Evolutionary conservation across 2,329 filamentous ascomycete genomes (phyloP).

Genomic region (Camillea tinctor): DNA sequence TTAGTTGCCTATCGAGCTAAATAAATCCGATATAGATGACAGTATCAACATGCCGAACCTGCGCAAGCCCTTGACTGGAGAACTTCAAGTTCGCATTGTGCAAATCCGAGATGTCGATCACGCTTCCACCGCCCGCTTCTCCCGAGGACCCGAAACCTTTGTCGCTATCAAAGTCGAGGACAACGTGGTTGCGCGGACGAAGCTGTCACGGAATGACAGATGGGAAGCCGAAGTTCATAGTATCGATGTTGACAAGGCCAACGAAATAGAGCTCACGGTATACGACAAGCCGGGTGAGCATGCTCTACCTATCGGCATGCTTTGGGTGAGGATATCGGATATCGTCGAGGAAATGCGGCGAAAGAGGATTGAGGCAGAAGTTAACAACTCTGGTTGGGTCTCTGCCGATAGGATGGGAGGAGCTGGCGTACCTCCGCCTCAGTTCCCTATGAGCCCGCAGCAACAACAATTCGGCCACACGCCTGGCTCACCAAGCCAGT

Average conservation of each 20-base stretch:
- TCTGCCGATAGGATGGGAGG: slow-evolving; percentile 90
- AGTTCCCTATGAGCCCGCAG: slow-evolving; percentile 58
- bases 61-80: slow-evolving; percentile 91
- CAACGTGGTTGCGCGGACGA: slow-evolving; percentile 83
- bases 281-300: slow-evolving; percentile 95
- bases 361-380: slow-evolving; percentile 95
- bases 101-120: slow-evolving; percentile 95
- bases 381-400: slow-evolving; percentile 93
- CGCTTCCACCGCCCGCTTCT: slow-evolving; percentile 78
- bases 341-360: slow-evolving; percentile 96
- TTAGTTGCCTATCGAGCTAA: slow-evolving; percentile 13
- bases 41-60: slow-evolving; percentile 94
- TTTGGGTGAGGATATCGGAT: slow-evolving; percentile 96
- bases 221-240: slow-evolving; percentile 92
- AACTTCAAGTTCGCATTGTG: slow-evolving; percentile 81
- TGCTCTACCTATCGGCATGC: slow-evolving; percentile 86
- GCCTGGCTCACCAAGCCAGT: slow-evolving; percentile 40
- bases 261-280: slow-evolving; percentile 95
- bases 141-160: slow-evolving; percentile 89
- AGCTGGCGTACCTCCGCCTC: slow-evolving; percentile 44
- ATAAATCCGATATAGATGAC: slow-evolving; percentile 63
- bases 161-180: slow-evolving; percentile 97
- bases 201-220: slow-evolving; percentile 77
- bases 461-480: slow-evolving; percentile 44
- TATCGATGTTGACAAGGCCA: slow-evolving; percentile 95